A percentile compares a stretch with the other conserved stretches of the same genome.
Conservation (phyloP, 306 rosid genomes). For the Rubus parviflorus region DNA sequence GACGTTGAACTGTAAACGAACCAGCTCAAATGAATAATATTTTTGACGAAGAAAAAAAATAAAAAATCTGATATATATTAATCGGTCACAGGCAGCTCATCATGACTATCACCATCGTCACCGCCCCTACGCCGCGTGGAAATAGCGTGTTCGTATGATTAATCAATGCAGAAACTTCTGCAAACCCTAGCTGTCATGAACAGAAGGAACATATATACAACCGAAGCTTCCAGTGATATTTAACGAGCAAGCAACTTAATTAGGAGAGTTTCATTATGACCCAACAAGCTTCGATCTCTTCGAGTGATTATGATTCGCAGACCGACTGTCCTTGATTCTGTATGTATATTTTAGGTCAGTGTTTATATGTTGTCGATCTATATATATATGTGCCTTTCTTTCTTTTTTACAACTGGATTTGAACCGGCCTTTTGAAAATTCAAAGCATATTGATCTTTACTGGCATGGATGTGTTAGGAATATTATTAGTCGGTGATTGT, state of each 20-base stretch:
- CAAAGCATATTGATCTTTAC: no score
- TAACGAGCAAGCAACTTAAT: neutral
- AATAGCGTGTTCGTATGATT: neutral
- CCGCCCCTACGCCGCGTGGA: conserved; percentile 3
- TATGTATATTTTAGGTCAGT: neutral
- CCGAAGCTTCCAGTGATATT: neutral
- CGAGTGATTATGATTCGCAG: neutral
- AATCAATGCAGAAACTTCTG: conserved; percentile 3
- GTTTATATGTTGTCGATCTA: neutral
- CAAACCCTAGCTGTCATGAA: conserved; percentile 9
- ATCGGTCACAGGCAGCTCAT: neutral
- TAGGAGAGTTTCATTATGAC: neutral
- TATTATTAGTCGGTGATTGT: neutral
- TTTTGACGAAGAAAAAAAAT: neutral
- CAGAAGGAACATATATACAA: neutral
- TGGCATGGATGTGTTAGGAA: neutral
- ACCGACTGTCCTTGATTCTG: neutral
- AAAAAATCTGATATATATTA: neutral
- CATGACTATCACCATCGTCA: neutral
- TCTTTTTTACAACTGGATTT: neutral
- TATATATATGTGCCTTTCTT: neutral
- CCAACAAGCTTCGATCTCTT: neutral
- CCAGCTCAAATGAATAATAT: neutral
- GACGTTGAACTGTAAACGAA: conserved; percentile 6
- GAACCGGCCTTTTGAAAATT: neutral